phyloP scores from a whole-genome alignment of 306 rosid genomes.

The Bauhinia variegata region DNA sequence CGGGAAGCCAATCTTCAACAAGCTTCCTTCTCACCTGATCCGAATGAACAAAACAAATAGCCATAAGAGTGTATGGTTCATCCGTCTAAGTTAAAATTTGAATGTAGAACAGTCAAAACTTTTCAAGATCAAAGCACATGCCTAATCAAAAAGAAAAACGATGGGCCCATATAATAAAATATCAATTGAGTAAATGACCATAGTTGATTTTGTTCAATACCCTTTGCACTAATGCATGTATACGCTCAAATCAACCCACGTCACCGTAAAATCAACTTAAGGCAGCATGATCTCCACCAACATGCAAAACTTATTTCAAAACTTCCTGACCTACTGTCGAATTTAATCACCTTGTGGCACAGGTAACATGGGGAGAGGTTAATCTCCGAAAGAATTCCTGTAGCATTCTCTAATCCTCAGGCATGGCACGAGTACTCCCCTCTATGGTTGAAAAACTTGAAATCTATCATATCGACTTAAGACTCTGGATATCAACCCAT shows the following conservation, averaged over 20 bases:
- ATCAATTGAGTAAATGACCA: not conserved
- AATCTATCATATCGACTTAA: not conserved
- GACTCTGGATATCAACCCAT: not conserved
- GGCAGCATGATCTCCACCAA: too few relatives aligned
- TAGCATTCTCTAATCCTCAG: too few relatives aligned
- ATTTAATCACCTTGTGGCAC: too few relatives aligned
- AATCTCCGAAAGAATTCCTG: too few relatives aligned
- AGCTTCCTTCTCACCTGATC: conserved; percentile 89
- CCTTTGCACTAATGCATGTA: too few relatives aligned
- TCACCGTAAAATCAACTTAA: too few relatives aligned
- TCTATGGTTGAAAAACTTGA: too few relatives aligned
- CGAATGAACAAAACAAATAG: not conserved
- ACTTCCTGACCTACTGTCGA: too few relatives aligned
- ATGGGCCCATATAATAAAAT: not conserved
- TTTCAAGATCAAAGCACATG: not conserved
- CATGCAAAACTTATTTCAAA: too few relatives aligned
- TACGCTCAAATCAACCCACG: too few relatives aligned
- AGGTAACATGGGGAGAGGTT: too few relatives aligned
- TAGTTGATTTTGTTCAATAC: not conserved
- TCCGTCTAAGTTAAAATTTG: not conserved
- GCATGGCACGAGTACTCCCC: too few relatives aligned
- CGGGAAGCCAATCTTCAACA: conserved; percentile 89
- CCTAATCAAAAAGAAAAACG: not conserved
- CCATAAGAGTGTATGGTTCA: conserved; percentile 4
- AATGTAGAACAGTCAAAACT: not conserved